Percentiles rank a stretch among this genome's conserved stretches.
Evolutionary conservation across 495 filamentous ascomycete species (phyloP).

Genomic region (Astrothelium subdiscretum): DNA sequence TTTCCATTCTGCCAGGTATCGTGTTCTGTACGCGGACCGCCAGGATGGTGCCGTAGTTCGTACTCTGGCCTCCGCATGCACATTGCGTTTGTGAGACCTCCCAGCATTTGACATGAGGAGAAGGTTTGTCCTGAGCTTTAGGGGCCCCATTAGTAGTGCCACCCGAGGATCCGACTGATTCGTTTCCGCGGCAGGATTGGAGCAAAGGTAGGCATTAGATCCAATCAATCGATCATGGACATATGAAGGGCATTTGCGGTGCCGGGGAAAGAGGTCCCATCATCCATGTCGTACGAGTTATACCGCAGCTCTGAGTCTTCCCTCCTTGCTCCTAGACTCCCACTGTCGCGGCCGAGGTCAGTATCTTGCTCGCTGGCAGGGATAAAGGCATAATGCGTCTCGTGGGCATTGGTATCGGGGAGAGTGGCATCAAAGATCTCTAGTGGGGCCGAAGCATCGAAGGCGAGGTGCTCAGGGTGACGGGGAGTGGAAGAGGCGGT

Average conservation of each 20-base stretch:
- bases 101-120: too few relatives aligned
- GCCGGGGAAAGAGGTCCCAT: neutral
- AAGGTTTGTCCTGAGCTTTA: too few relatives aligned
- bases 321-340: too few relatives aligned
- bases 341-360: neutral
- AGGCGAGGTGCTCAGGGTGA: neutral
- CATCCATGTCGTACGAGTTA: neutral
- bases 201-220: too few relatives aligned
- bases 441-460: neutral
- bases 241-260: neutral
- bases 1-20: too few relatives aligned
- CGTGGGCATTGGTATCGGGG: neutral
- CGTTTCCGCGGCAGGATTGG: too few relatives aligned
- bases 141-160: too few relatives aligned
- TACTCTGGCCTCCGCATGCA: too few relatives aligned
- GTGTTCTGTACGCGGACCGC: too few relatives aligned
- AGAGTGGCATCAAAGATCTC: neutral
- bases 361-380: neutral
- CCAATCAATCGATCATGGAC: neutral
- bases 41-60: too few relatives aligned
- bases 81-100: too few relatives aligned
- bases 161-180: too few relatives aligned
- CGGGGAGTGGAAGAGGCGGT: neutral
- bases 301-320: neutral
- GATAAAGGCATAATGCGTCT: neutral